Base-by-base conservation (phyloP, 2,329 filamentous ascomycete species). In the Penicillium griseofulvum region DNA sequence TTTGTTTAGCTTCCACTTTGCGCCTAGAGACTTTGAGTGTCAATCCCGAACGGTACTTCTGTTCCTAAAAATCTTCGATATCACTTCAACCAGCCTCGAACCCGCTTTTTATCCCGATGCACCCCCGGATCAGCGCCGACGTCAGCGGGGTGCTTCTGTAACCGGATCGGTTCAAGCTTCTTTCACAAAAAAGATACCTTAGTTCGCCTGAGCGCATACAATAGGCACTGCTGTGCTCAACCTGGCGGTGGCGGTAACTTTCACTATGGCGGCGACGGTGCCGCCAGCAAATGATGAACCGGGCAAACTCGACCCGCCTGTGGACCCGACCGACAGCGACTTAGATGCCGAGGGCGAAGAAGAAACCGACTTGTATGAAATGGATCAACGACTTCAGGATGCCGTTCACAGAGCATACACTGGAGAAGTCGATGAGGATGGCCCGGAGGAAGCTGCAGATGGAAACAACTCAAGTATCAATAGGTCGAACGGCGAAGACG, bases 301-400 rank as follows among this genome's bases (percentile, higher is more conserved):
- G 44, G 65, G 59, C 44, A 63, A 67, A 53, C 61, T 68, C 55
- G 68, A 69, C 59, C 63, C 67, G 38, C 66, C 66, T 33, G 55
- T 65, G 31, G 71, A 74, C 51, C 56, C 68, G 56, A 63, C 69
- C 41, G 74, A 75, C 54, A 76, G 74, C 59, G 75, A 77, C 50
- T 70, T 73, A 61, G 75, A 77, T 56, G 75, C 75, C 19, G 74
- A 76, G 54, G 75, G 75, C n/a, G 74, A 76, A 56, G 74, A 76
- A 45, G 73, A 75, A 51, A 72, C 73, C 16, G 74, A 76, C 52
- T 52, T 76, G 31, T 75, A 74, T 51, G 67, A 69, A 43, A 71
- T 71, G 70, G 71, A 74, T 45, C 71, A 74, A 52, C 71, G 71
- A 48, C 66, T 73, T 22, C 71, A 74, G 59, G 66, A 72, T 54